Evolutionary conservation across 169 alveolate species (phyloP), one percentile per base, ranked within the genome.

Genomic region (Cryptosporidium muris): DNA sequence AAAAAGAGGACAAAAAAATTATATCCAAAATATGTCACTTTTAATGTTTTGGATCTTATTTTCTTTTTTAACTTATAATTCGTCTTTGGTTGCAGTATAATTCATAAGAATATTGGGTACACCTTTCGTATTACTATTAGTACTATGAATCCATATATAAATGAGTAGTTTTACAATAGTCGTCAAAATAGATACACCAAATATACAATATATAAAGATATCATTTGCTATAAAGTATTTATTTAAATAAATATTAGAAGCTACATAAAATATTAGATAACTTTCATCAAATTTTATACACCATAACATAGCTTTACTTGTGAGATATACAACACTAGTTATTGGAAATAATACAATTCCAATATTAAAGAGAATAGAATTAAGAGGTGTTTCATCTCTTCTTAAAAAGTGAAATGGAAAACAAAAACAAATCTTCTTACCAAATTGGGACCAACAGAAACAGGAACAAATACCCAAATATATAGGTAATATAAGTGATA

Each of bases 331-430:
- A 48, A 74, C 60, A 74, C 60, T 74, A 1, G 38, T 25, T 36
- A 62, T 16, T 14, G 85, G 67, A 74, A 74, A 54, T 48, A 74
- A 47, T 25, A 74, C 85, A 6, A 56, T 58, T 43, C 85, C 85
- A 58, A 74, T 74, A 16, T 54, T 60, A 36, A 74, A 74, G 16
- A 74, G 54, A 14, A 74, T 43, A 40, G 85, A 74, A 38, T 74
- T 74, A 54, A 74, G 40, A 8, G 85, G 85, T 14, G 85, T 74
- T 48, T 74, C 51, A 7, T 66, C 54, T 25, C 12, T 60, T 16
- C 5, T 42, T 49, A 74, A 42, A 4, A 45, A 34, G 40, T 74
- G 85, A 25, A 74, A 14, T 34, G 85, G 85, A 25, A 74, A 74
- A 48, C 85, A 74, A 48, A 58, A 74, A 11, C 85, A 74, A 34